A percentile compares a stretch with the other conserved stretches of the same genome.
Conservation (phyloP, 78 protist genomes). For the Dictyostelium brefeldianum region DNA sequence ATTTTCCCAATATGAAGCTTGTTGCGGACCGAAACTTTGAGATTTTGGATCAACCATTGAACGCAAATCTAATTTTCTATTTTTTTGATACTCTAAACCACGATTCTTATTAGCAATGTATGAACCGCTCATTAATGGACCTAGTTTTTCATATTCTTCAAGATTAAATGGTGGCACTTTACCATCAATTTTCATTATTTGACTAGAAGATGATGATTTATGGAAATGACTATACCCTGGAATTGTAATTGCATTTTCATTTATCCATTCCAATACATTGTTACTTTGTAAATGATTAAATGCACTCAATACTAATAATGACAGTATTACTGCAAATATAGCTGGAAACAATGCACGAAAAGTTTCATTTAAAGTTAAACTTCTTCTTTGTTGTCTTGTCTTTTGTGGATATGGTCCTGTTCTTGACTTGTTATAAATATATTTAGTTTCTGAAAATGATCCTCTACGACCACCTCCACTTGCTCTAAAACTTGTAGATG, state of each 20-base stretch:
- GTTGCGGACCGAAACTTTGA: background rate
- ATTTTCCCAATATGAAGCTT: background rate
- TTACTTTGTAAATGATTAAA: slow-evolving; percentile 35
- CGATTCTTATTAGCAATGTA: slow-evolving; percentile 40
- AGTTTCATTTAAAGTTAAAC: slow-evolving; percentile 62
- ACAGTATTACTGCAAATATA: slow-evolving; percentile 48
- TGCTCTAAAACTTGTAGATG: slow-evolving; percentile 7
- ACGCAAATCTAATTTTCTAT: background rate
- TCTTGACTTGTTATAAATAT: slow-evolving; percentile 25
- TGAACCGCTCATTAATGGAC: background rate
- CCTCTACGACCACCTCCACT: slow-evolving; percentile 13
- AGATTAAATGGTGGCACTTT: background rate
- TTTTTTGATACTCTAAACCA: background rate
- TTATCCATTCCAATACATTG: background rate
- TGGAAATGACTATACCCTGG: background rate
- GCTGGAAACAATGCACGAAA: slow-evolving; percentile 76
- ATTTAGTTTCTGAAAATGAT: slow-evolving; percentile 8
- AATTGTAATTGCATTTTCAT: background rate
- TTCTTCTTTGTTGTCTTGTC: background rate
- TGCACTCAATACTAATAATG: slow-evolving; percentile 45
- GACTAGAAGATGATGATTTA: background rate
- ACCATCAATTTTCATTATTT: background rate
- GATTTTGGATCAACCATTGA: background rate
- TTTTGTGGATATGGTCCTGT: slow-evolving; percentile 26
- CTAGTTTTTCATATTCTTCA: slow-evolving; percentile 37